Percentiles rank a stretch among this genome's conserved stretches.
Evolutionary conservation across 192 early-diverging fungal genomes (phyloP).

Genomic region (Coemansia aciculifera): DNA sequence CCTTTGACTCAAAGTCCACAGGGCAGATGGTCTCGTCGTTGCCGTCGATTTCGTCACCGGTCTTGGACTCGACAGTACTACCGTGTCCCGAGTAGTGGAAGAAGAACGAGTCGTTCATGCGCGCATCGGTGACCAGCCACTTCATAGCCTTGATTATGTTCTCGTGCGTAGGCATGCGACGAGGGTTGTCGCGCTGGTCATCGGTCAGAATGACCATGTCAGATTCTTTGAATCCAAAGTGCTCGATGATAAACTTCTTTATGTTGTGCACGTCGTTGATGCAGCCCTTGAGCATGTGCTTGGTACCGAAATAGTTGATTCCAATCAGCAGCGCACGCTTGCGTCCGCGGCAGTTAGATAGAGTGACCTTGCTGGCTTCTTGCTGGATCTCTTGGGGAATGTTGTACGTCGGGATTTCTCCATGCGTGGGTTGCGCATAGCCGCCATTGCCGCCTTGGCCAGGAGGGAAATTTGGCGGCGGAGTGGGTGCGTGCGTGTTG

Average conservation of each 20-base stretch:
- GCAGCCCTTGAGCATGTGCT: conserved; percentile 69
- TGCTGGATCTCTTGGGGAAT: conserved; percentile 54
- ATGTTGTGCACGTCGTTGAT: conserved; percentile 85
- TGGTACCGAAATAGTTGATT: conserved; percentile 81
- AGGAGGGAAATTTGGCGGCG: conserved; percentile 13
- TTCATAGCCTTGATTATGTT: conserved; percentile 76
- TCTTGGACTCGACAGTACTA: conserved; percentile 56
- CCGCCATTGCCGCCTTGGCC: conserved; percentile 14
- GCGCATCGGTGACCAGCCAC: conserved; percentile 76
- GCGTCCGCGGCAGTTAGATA: conserved; percentile 60
- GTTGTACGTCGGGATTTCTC: conserved; percentile 48
- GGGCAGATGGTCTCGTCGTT: conserved; percentile 81
- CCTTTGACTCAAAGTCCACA: conserved; percentile 59
- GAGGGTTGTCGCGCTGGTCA: conserved; percentile 64
- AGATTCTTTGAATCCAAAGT: conserved; percentile 65
- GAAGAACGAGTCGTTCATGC: conserved; percentile 79
- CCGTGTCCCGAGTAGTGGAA: conserved; percentile 85
- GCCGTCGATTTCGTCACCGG: conserved; percentile 78
- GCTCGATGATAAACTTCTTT: conserved; percentile 65
- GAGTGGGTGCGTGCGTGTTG: conserved; percentile 27
- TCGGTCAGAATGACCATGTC: conserved; percentile 80
- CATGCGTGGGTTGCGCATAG: conserved; percentile 28
- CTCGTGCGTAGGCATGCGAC: conserved; percentile 66
- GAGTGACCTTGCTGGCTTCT: conserved; percentile 43
- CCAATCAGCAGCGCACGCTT: conserved; percentile 88